Evolutionary conservation across 2,329 filamentous ascomycete species (phyloP).

Genomic region (Trichoderma brevicompactum): DNA sequence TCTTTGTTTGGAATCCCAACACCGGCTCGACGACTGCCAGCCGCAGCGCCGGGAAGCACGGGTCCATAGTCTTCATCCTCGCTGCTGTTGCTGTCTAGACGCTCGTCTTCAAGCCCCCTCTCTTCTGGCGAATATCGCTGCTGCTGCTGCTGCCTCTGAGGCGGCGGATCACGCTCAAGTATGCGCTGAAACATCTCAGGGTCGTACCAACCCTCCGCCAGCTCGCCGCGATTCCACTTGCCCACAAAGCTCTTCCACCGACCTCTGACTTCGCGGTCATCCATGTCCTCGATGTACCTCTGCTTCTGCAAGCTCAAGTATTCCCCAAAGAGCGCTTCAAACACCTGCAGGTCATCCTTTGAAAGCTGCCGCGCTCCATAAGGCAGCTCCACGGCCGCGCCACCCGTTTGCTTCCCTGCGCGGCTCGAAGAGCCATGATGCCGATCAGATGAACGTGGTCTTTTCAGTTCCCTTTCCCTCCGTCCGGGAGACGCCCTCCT

Average conservation of each 20-base stretch:
- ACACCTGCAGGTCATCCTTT: constrained; percentile 68
- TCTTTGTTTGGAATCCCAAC: constrained; percentile 71
- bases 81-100: constrained; percentile 16
- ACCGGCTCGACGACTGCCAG: constrained; percentile 44
- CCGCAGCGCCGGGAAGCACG: constrained; percentile 35
- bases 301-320: constrained; percentile 91
- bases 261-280: constrained; percentile 75
- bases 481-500: neutral
- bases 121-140: constrained; percentile 8
- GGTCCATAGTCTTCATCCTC: constrained; percentile 58
- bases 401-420: neutral
- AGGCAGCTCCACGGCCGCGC: constrained; percentile 55
- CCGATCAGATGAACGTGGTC: constrained; percentile 36
- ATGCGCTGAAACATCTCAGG: constrained; percentile 64
- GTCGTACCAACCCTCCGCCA: constrained; percentile 93
- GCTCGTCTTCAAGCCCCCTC: neutral
- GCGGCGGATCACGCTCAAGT: constrained; percentile 36
- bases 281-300: constrained; percentile 68
- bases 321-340: constrained; percentile 74
- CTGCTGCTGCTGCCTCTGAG: neutral
- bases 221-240: constrained; percentile 89
- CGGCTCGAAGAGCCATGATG: constrained; percentile 30
- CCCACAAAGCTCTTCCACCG: constrained; percentile 92
- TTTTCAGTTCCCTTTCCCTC: constrained; percentile 31
- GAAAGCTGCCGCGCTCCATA: constrained; percentile 67